Evolutionary conservation across 1,284 basidiomycete species (phyloP).

Genomic region (Meira nashicola): DNA sequence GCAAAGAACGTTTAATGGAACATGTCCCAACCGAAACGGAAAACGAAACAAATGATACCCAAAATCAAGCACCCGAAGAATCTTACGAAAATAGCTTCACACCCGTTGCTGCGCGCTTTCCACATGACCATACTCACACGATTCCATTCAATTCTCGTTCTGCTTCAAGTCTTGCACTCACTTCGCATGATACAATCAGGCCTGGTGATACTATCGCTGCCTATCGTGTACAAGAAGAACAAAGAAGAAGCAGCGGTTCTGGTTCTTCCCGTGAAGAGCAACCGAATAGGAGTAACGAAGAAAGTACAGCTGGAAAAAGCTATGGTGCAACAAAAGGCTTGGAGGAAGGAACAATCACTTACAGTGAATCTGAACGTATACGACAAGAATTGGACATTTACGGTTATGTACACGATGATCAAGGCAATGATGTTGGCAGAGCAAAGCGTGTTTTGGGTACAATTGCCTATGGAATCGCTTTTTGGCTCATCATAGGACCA

Average conservation of each 20-base stretch:
- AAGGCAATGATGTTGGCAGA: slow-evolving; percentile 39
- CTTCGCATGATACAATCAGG: slow-evolving; percentile 9
- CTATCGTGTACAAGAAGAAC: not conserved
- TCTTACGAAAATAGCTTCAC: slow-evolving; percentile 55
- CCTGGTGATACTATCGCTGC: slow-evolving; percentile 10
- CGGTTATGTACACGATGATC: slow-evolving; percentile 42
- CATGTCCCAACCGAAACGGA: not conserved
- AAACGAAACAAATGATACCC: slow-evolving; percentile 5
- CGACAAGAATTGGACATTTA: slow-evolving; percentile 41
- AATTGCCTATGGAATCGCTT: slow-evolving; percentile 58
- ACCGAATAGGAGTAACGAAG: not conserved
- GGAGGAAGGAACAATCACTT: slow-evolving; percentile 17
- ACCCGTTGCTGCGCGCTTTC: slow-evolving; percentile 38
- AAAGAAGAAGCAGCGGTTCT: slow-evolving; percentile 2
- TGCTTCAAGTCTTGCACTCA: slow-evolving; percentile 7
- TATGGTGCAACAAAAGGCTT: slow-evolving; percentile 7
- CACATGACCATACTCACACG: slow-evolving; percentile 36
- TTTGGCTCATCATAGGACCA: slow-evolving; percentile 83
- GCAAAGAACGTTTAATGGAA: slow-evolving; percentile 25
- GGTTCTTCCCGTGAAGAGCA: not conserved
- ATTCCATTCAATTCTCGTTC: slow-evolving; percentile 34
- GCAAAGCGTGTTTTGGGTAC: slow-evolving; percentile 30
- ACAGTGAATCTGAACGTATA: slow-evolving; percentile 23
- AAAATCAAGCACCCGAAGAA: slow-evolving; percentile 15
- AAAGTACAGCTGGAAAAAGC: slow-evolving; percentile 9